Evolutionary conservation across 371 early-diverging fungal species (phyloP), one percentile per base, ranked within the genome.

Genomic region (Mortierella sp.): DNA sequence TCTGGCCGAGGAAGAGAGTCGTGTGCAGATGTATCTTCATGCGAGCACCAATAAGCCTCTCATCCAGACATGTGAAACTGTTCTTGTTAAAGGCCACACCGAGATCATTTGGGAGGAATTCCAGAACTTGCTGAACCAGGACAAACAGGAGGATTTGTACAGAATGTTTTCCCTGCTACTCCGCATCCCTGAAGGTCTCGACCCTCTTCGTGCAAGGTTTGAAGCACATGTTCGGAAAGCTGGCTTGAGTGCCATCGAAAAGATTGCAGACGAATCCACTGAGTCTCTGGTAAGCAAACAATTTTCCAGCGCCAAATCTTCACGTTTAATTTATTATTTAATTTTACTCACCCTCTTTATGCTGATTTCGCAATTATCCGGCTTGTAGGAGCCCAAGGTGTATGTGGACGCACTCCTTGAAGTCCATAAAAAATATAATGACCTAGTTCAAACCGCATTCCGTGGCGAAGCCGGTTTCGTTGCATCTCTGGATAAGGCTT

Each of bases 401-500:
- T 97, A 96, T 79, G 94, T 95, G 4, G 90, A 93, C 57, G 91
- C 95, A 1, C 79, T 96, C 28, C 85, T 97, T 43, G 85, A 87
- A 49, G 95, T 96, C 8, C 94, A 96, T 70, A 89, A 86, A 40
- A 92, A 94, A 84, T 97, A 93, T 83, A 85, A 91, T 43, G 89
- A 89, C 31, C 84, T 96, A 31, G 92, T 95, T 6, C 86, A 87
- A 66, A 84, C 85, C 1, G 91, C 96, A 4, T 96, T 96, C 82
- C 83, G 87, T 68, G 91, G 91, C 22, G 96, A 98, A 58, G 87
- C 96, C n/a, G 96, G 96, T 0, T 96, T 97, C 82, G 94, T 93
- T 31, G 95, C 93, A 53, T 90, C 96, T n/a, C 83, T 97, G 47
- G 97, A 97, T 84, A 93, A 92, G 70, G 97, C 96, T 0, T 96